phyloP scores from a whole-genome alignment of 2,329 filamentous ascomycete genomes.

The Xenosphaeropsis pyriputrescens region DNA sequence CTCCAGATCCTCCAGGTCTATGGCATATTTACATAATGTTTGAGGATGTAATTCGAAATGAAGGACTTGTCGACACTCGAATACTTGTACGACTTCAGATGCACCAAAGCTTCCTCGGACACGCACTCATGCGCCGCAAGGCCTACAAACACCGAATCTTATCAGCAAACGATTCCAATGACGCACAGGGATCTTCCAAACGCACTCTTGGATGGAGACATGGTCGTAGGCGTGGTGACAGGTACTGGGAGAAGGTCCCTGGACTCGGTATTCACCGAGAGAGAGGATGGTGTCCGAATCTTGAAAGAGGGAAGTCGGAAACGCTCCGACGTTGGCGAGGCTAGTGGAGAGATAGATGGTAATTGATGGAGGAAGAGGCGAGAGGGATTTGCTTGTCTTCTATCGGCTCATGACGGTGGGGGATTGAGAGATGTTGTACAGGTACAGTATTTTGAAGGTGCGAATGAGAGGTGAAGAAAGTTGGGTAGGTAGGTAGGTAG shows the following conservation, averaged over 20 bases:
- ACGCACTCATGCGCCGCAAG: slow-evolving; percentile 54
- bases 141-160: background rate
- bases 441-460: no score
- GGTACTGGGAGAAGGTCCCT: slow-evolving; percentile 12
- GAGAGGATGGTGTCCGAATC: slow-evolving; percentile 12
- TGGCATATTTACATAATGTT: slow-evolving; percentile 68
- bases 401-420: no score
- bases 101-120: slow-evolving; percentile 78
- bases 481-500: no score
- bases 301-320: slow-evolving; percentile 11
- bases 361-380: no score
- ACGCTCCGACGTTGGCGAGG: slow-evolving; percentile 15
- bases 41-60: slow-evolving; percentile 84
- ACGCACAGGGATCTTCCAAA: background rate
- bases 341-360: no score
- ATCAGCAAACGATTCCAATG: background rate
- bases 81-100: slow-evolving; percentile 94
- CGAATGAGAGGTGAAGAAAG: no score
- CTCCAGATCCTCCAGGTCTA: slow-evolving; percentile 7
- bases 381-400: no score
- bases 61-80: slow-evolving; percentile 92
- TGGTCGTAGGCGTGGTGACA: slow-evolving; percentile 16
- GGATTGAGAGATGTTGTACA: no score
- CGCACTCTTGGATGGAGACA: slow-evolving; percentile 24
- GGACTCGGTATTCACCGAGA: slow-evolving; percentile 12